Base-by-base conservation (phyloP, 495 filamentous ascomycete species). In the Copromyces sp. region DNA sequence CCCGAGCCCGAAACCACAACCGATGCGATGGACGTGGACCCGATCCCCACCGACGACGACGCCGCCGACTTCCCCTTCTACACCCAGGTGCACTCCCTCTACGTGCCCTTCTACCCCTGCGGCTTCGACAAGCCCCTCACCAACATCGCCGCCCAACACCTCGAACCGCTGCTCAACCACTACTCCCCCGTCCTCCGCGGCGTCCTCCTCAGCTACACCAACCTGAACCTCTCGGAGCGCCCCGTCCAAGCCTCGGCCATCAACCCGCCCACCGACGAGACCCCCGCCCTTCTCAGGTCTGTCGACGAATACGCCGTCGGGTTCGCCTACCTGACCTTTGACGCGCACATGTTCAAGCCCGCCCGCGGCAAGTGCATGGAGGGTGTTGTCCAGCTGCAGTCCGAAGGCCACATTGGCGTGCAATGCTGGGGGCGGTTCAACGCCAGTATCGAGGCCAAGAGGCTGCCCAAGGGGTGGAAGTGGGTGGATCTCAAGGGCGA, bases 371-470 rank as follows among this genome's bases (percentile, higher is more conserved):
- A 82, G 24, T 85, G 80, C 80, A 82, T 86, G 78, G 84, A 86
- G 75, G 84, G 84, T 41, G 78, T 77, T 1, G 78, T 86, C 41
- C 84, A 84, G 61, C 78, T 86, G 9, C 84, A 86, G 73, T 83
- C 79, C 72, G 83, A 84, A 20, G 84, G 84, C 1, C 83, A 86
- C 71, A 82, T 86, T 20, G 84, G 84, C 9, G 79, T 86, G 39
- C 81, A 85, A 41, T 86, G 84, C 73, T 86, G 82, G 80, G 79
- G 81, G 68, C 80, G 81, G 74, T 86, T 86, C 78, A 86, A 86
- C 69, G 84, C 83, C 37, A 85, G 83, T 45, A 85, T 86, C 42
- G 84, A 86, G 71, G 80, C 84, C 1, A 81, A 75, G 40, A 80
- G 84, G 3, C 70, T 86, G 8, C 84, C 84, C 0, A 73, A 74